A percentile compares a stretch with the other conserved stretches of the same genome.
These are phyloP conservation scores for Nepenthes alata DNA, from an alignment of 179 eudicot genomes.

Conservation along the genomic window DNA sequence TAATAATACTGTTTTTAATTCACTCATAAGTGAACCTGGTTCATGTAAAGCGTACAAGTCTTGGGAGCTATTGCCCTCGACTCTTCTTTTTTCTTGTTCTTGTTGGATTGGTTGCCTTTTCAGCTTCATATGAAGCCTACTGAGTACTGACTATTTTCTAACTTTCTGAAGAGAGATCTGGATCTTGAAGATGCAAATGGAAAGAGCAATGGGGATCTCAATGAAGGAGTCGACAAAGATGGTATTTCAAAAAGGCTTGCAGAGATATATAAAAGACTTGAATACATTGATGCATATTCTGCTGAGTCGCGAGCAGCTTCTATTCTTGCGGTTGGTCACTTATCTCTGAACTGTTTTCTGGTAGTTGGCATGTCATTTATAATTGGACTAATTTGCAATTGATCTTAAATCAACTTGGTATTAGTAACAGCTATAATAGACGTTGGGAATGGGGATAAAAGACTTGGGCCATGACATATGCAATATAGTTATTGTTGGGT, in stretches of 20 bases:
- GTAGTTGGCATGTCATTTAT: no score
- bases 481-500: no score
- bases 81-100: not conserved
- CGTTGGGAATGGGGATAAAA: no score
- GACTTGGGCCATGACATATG: no score
- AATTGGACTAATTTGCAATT: no score
- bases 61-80: not conserved
- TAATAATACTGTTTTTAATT: not conserved
- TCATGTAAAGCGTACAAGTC: not conserved
- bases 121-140: not conserved
- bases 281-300: slow-evolving; percentile 83
- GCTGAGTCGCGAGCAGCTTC: slow-evolving; percentile 94
- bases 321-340: slow-evolving; percentile 75
- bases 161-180: slow-evolving; percentile 42
- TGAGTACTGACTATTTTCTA: slow-evolving; percentile 17
- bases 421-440: no score
- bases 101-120: not conserved
- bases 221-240: slow-evolving; percentile 46
- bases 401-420: no score
- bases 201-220: slow-evolving; percentile 32
- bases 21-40: not conserved
- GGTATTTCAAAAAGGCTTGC: slow-evolving; percentile 51
- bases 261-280: slow-evolving; percentile 83
- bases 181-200: slow-evolving; percentile 45
- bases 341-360: no score